phyloP scores from a whole-genome alignment of 2,329 filamentous ascomycete genomes.

The Aspergillus chevalieri region DNA sequence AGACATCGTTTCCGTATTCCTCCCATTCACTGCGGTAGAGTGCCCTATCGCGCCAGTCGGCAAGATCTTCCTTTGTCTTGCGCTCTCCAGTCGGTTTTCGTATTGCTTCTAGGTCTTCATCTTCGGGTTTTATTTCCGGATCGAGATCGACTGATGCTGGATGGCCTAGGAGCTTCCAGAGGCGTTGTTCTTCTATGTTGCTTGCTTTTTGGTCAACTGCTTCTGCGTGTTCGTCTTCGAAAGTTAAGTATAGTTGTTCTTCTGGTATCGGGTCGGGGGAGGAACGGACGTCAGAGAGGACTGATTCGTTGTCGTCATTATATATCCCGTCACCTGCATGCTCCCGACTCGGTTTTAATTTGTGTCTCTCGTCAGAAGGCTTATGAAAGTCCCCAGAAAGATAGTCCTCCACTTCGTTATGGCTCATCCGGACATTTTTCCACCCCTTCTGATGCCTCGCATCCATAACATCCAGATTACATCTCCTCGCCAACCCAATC shows the following conservation, averaged over 20 bases:
- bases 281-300: not conserved
- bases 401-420: slow-evolving; percentile 40
- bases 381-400: slow-evolving; percentile 18
- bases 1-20: slow-evolving; percentile 25
- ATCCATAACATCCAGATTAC: slow-evolving; percentile 46
- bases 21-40: slow-evolving; percentile 50
- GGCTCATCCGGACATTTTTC: slow-evolving; percentile 24
- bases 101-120: slow-evolving; percentile 5
- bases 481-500: slow-evolving; percentile 47
- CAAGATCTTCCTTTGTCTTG: slow-evolving; percentile 30
- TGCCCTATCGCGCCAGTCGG: slow-evolving; percentile 45
- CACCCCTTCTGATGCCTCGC: slow-evolving; percentile 26
- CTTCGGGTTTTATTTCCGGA: slow-evolving; percentile 17
- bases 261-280: slow-evolving; percentile 1
- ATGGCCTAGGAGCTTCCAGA: slow-evolving; percentile 40
- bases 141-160: slow-evolving; percentile 11
- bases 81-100: slow-evolving; percentile 22
- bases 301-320: slow-evolving; percentile 7
- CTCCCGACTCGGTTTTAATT: slow-evolving; percentile 2
- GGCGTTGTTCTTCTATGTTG: slow-evolving; percentile 38
- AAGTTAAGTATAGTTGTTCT: slow-evolving; percentile 18
- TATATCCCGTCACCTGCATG: slow-evolving; percentile 1
- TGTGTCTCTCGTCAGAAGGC: slow-evolving; percentile 1
- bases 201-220: slow-evolving; percentile 43
- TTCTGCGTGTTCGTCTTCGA: slow-evolving; percentile 43